These are phyloP conservation scores for Gynochthodes officinalis DNA, from an alignment of 257 asterid species.

Conservation along the genomic window DNA sequence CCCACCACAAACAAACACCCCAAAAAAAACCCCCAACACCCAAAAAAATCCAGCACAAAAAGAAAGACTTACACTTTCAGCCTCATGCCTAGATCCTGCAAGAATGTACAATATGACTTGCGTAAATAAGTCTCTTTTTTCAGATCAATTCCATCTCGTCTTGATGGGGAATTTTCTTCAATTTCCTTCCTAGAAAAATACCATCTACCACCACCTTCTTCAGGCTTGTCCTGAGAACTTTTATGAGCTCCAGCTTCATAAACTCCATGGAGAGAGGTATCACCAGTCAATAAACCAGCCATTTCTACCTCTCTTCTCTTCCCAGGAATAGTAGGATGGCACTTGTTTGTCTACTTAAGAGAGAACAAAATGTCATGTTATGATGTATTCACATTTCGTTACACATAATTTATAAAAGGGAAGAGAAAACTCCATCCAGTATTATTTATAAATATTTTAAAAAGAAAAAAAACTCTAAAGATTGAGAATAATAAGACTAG, in stretches of 20 bases:
- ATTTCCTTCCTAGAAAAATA: conserved; percentile 80
- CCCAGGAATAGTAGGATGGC: conserved; percentile 19
- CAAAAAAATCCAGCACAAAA: not conserved
- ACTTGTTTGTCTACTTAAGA: conserved; percentile 25
- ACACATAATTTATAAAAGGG: not conserved
- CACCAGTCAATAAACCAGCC: conserved; percentile 64
- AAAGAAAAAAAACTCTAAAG: not conserved
- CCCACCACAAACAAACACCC: no score
- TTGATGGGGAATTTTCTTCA: conserved; percentile 84
- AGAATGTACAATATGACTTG: conserved; percentile 72
- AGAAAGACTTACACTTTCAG: conserved; percentile 75
- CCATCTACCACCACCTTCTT: conserved; percentile 72
- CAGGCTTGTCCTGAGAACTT: conserved; percentile 54
- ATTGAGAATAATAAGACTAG: not conserved
- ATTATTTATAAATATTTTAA: not conserved
- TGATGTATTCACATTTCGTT: conserved; percentile 25
- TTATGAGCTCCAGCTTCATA: conserved; percentile 48
- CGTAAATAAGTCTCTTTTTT: conserved; percentile 80
- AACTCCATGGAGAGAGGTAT: conserved; percentile 63
- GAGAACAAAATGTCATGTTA: conserved; percentile 22
- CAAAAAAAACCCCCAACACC: no score
- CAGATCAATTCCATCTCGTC: conserved; percentile 72
- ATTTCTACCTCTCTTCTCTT: conserved; percentile 40
- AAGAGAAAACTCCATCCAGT: not conserved
- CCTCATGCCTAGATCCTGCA: conserved; percentile 87